Evolutionary conservation across 2,329 filamentous ascomycete species (phyloP).

Genomic region (Ceratocystis variospora): DNA sequence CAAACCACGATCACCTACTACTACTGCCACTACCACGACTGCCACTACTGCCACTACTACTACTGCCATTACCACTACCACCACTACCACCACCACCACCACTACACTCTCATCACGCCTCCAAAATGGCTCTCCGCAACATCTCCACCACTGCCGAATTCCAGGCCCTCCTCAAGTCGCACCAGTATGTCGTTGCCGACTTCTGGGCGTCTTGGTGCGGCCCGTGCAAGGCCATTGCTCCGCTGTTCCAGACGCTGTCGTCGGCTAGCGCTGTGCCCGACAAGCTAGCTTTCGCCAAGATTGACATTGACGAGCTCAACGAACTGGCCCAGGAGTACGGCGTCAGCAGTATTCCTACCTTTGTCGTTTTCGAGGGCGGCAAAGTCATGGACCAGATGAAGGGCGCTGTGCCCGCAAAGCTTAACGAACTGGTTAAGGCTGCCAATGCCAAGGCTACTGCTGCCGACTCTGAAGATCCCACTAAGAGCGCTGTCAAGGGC

Average conservation of each 20-base stretch:
- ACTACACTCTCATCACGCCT: constrained; percentile 32
- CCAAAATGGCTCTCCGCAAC: constrained; percentile 8
- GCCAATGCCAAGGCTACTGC: constrained; percentile 23
- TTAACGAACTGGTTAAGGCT: constrained; percentile 17
- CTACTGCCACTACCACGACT: constrained; percentile 20
- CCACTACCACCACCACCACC: constrained; percentile 24
- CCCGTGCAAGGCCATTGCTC: constrained; percentile 47
- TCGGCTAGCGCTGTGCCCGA: constrained; percentile 27
- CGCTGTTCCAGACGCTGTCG: constrained; percentile 38
- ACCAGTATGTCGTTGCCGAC: constrained; percentile 41
- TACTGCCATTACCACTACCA: constrained; percentile 21
- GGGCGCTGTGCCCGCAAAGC: constrained; percentile 17
- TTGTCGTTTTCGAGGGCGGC: constrained; percentile 46
- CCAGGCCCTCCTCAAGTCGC: constrained; percentile 34
- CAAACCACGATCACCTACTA: constrained; percentile 5
- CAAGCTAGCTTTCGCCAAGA: constrained; percentile 41
- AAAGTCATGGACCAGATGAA: constrained; percentile 23
- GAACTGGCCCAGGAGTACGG: constrained; percentile 37
- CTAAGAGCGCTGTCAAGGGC: neutral
- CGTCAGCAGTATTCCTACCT: constrained; percentile 45
- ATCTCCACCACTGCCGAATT: constrained; percentile 32
- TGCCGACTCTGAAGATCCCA: neutral
- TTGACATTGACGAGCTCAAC: constrained; percentile 43
- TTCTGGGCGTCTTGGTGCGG: constrained; percentile 48
- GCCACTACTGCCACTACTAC: constrained; percentile 19